Conservation (phyloP, 2,329 filamentous ascomycete species). For the Byssoonygena ceratinophila region DNA sequence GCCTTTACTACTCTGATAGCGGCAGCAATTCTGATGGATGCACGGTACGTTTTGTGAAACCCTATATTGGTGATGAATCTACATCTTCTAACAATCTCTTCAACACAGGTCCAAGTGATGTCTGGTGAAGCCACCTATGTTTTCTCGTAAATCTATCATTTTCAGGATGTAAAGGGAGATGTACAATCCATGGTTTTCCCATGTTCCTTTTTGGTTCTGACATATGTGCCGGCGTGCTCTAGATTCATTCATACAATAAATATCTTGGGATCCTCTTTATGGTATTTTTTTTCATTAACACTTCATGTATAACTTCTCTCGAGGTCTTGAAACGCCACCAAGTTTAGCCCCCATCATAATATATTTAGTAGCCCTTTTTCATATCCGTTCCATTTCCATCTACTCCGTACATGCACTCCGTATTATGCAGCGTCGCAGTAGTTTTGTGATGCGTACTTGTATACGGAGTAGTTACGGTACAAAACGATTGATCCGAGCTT, state of each 20-base stretch:
- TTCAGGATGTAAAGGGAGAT: constrained; percentile 2
- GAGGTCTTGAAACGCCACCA: neutral
- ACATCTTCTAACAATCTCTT: neutral
- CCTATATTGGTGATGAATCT: neutral
- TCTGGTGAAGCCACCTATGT: constrained; percentile 43
- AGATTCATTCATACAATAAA: constrained; percentile 8
- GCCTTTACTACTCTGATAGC: constrained; percentile 47
- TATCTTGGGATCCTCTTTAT: constrained; percentile 5
- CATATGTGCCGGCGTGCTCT: neutral
- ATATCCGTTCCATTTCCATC: no score
- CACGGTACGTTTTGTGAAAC: constrained; percentile 56
- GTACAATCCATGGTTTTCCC: neutral
- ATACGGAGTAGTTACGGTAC: no score
- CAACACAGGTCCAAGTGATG: constrained; percentile 38
- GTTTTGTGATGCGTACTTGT: no score
- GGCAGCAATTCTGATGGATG: constrained; percentile 53
- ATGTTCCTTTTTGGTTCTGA: neutral
- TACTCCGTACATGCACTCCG: no score
- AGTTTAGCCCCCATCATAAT: constrained; percentile 6
- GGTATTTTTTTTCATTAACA: constrained; percentile 1
- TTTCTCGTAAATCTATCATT: constrained; percentile 22
- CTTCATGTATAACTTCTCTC: constrained; percentile 6
- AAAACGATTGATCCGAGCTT: no score
- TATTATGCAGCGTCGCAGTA: no score
- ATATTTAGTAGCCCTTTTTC: constrained; percentile 13